Evolutionary conservation across 2,329 filamentous ascomycete genomes (phyloP).

Genomic region (Alternaria sp.): DNA sequence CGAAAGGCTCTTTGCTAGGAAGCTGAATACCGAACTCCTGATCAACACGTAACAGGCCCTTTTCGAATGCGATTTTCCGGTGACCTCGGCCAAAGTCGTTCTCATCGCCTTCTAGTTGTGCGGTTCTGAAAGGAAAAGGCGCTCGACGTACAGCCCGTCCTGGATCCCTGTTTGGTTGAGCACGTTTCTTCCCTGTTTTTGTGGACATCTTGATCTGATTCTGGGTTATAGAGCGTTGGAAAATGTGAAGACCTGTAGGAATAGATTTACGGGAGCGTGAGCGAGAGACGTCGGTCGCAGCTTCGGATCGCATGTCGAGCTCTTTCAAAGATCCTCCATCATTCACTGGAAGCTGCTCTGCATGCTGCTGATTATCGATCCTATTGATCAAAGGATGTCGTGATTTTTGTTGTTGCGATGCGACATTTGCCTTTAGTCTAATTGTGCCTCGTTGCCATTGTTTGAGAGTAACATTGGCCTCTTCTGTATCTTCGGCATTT

Average conservation of each 20-base stretch:
- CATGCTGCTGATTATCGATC: constrained; percentile 29
- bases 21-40: constrained; percentile 31
- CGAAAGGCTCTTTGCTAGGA: constrained; percentile 16
- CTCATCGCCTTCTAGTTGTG: constrained; percentile 56
- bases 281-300: not conserved
- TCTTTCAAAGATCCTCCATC: constrained; percentile 3
- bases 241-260: constrained; percentile 18
- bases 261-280: constrained; percentile 7
- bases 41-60: constrained; percentile 40
- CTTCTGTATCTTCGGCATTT: constrained; percentile 62
- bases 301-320: constrained; percentile 3
- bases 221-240: constrained; percentile 14
- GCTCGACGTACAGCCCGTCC: constrained; percentile 2
- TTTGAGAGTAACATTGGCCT: constrained; percentile 59
- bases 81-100: constrained; percentile 45
- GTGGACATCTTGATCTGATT: constrained; percentile 4
- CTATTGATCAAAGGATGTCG: constrained; percentile 29
- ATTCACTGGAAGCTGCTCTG: not conserved
- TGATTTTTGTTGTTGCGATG: not conserved
- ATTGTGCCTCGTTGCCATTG: constrained; percentile 61
- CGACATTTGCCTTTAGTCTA: constrained; percentile 24
- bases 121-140: constrained; percentile 37
- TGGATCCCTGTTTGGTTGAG: not conserved
- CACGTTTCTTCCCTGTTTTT: constrained; percentile 4
- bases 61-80: constrained; percentile 50